Evolutionary conservation across 2,329 filamentous ascomycete species (phyloP), one percentile per base, ranked within the genome.

Genomic region (Penicillium sp.): DNA sequence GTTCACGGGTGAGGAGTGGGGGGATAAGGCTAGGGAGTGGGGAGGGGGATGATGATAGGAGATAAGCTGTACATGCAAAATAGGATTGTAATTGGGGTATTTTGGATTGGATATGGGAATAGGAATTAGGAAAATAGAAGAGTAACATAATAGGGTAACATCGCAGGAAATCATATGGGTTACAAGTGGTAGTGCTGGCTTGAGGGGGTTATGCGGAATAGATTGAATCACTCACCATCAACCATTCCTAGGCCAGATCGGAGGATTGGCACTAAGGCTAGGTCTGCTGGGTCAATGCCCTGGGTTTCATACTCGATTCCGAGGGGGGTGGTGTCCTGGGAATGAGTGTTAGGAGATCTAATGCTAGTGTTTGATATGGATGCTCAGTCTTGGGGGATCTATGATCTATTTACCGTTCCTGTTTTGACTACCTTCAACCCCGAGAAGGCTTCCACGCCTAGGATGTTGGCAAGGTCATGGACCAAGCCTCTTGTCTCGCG

Each of bases 231-330:
- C 73, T 23, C 67, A 89, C 88, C 89, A 70, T 96, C 90, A 43
- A 96, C 84, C 92, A 97, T 97, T 72, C 86, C 90, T 40, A 97
- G 81, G 27, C 93, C 93, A 4, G 91, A 96, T 59, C 93, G 85
- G n/a, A 97, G 84, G 74, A 97, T 96, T 38, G 93, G 93, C 3
- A 97, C 88, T 52, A 97, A 83, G 51, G 88, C 92, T 65, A 97
- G 84, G 57, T 83, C 83, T 48, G 81, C 76, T 1, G 90, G 88
- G 6, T 82, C 75, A 62, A 91, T 81, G 39, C 80, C 80, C 38
- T 84, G 83, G 0, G 85, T 87, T 15, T 84, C 82, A 77, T 92
- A 96, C 60, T 86, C 77, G 73, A 87, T 91, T 62, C 89, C 90
- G 33, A 97, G 82, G 0, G 91, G 89, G 0, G 91, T 94, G 70